Percentiles rank a stretch among this genome's conserved stretches.
phyloP scores from a whole-genome alignment of 495 filamentous ascomycete species.

The Penicillium coprophilum region DNA sequence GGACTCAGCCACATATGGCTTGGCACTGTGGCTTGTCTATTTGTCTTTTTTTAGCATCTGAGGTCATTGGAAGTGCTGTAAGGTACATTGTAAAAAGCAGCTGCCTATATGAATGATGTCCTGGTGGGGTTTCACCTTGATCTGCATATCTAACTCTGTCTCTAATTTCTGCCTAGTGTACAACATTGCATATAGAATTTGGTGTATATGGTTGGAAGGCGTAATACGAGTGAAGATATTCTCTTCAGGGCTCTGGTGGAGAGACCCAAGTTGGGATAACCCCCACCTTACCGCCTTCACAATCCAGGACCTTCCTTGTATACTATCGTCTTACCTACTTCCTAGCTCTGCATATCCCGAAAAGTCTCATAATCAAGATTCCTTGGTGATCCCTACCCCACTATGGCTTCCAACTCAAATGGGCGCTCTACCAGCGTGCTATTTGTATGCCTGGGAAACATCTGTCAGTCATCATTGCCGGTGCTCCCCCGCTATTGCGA shows the following conservation, averaged over 20 bases:
- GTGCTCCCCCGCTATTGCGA: conserved; percentile 5
- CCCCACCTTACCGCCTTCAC: conserved; percentile 4
- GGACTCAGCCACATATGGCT: conserved; percentile 6
- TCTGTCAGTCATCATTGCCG: conserved; percentile 58
- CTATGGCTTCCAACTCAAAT: conserved; percentile 24
- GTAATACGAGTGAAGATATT: not conserved
- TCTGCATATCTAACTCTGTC: no score
- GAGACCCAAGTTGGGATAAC: conserved; percentile 12
- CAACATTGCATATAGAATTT: not conserved
- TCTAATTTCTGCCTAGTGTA: not conserved
- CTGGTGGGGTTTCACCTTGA: no score
- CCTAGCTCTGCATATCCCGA: not conserved
- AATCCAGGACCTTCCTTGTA: not conserved
- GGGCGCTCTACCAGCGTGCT: conserved; percentile 66
- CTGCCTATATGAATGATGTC: conserved; percentile 4
- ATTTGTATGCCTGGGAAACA: conserved; percentile 97
- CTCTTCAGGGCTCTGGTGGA: not conserved
- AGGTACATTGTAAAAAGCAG: no score
- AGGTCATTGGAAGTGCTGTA: conserved; percentile 1
- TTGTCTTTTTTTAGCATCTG: conserved; percentile 11
- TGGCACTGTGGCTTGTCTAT: conserved; percentile 9
- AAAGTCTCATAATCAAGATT: not conserved
- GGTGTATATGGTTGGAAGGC: not conserved
- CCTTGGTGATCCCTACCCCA: conserved; percentile 1
- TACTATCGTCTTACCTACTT: not conserved